Evolutionary conservation across 371 early-diverging fungal species (phyloP), one percentile per base, ranked within the genome.

Genomic region (Funneliformis caledonium): DNA sequence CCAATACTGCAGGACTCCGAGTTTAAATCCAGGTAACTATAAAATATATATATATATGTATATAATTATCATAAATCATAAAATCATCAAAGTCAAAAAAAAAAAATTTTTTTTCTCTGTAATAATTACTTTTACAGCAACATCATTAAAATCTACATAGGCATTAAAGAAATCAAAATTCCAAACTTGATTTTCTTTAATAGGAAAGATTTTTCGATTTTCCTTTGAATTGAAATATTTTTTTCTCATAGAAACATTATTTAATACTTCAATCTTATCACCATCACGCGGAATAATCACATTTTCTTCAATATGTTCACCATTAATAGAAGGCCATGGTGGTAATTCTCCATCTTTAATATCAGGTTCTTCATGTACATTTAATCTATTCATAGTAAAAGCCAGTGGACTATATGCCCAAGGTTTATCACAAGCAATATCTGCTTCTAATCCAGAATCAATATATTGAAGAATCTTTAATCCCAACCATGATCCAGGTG

Each of bases 391-490:
- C 93, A 93, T 93, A 5, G 95, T 90, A 50, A 89, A 90, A 47
- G 93, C 87, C 61, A 92, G 85, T 14, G 96, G 95, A 73, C 89
- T 89, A 84, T 88, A 92, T 4, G 94, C 92, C 88, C 92, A 93
- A 2, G 96, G 96, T 64, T 87, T 88, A 59, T 93, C 92, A 14
- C 87, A 82, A 85, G 93, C 91, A 61, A 96, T 85, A 81, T 96
- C 93, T 11, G 90, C 86, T 70, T 92, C 87, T 61, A 96, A 85
- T 8, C 94, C 94, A 33, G 95, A 94, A 84, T 96, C 96, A 85
- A 94, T 92, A 82, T 90, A 90, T 81, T 89, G 89, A 73, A 93
- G 92, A 80, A 95, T 93, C 82, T 90, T 91, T 77, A 94, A 83
- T 6, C 93, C 94, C 48, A 95, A 82, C 52, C 92, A 93, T 8